Conservation (phyloP, 192 early-diverging fungal genomes). For the Bifiguratus adelaidae region DNA sequence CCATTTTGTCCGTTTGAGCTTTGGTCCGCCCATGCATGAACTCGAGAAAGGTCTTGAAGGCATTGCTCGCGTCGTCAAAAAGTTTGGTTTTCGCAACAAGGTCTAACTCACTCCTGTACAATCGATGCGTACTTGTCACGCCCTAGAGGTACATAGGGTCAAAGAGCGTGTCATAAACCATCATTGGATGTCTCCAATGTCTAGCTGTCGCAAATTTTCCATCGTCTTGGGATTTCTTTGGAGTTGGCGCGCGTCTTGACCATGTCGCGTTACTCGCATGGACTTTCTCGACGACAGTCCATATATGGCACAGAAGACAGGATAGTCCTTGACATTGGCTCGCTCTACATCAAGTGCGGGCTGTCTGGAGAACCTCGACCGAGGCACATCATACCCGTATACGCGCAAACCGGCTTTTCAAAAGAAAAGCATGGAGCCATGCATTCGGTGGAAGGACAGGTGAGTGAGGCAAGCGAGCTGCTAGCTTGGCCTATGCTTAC, state of each 20-base stretch:
- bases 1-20: slow-evolving; percentile 40
- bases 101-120: no score
- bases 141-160: no score
- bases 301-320: slow-evolving; percentile 76
- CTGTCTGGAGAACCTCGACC: slow-evolving; percentile 78
- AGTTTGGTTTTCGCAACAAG: background rate
- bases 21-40: slow-evolving; percentile 41
- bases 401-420: slow-evolving; percentile 27
- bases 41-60: slow-evolving; percentile 31
- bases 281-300: slow-evolving; percentile 28
- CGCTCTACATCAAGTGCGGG: slow-evolving; percentile 71
- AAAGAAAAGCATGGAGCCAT: slow-evolving; percentile 22
- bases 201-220: no score
- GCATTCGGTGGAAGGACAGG: slow-evolving; percentile 24
- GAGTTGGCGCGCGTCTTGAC: no score
- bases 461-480: slow-evolving; percentile 11
- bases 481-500: no score
- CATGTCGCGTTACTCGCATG: no score
- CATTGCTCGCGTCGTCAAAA: slow-evolving; percentile 16
- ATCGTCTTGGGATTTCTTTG: no score
- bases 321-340: slow-evolving; percentile 81
- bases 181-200: no score
- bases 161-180: no score
- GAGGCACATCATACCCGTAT: slow-evolving; percentile 49
- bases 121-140: no score